These are phyloP conservation scores for Amaranthus tricolor DNA, from an alignment of 179 eudicot genomes.

Conservation along the genomic window DNA sequence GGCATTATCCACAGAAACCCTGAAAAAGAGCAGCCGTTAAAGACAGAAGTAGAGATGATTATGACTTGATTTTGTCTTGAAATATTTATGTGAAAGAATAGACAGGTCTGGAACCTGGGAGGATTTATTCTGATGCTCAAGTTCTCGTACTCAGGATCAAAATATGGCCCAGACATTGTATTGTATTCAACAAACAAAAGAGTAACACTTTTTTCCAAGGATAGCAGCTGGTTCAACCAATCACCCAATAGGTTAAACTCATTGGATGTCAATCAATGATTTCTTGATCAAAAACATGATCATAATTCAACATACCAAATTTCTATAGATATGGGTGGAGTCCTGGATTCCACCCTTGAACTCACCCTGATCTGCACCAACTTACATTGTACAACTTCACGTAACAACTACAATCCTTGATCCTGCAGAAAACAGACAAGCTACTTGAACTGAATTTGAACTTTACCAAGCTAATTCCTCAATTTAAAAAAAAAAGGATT, in stretches of 20 bases:
- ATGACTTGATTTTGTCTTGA: not conserved
- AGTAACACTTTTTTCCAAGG: conserved; percentile 6
- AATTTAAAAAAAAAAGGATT: not conserved
- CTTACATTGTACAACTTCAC: conserved; percentile 24
- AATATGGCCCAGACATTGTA: conserved; percentile 57
- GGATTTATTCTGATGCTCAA: conserved; percentile 76
- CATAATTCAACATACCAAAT: conserved; percentile 11
- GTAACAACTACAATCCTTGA: conserved; percentile 4
- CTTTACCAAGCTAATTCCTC: not conserved
- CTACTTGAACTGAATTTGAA: conserved; percentile 2
- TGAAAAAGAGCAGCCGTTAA: conserved; percentile 32
- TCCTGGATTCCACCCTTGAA: conserved; percentile 34
- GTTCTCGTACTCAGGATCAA: conserved; percentile 79
- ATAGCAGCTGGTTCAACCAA: conserved; percentile 13
- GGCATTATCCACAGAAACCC: conserved; percentile 76
- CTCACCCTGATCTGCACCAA: conserved; percentile 28
- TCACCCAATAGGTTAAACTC: not conserved
- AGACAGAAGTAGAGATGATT: not conserved
- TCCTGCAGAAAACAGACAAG: conserved; percentile 15
- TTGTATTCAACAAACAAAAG: not conserved
- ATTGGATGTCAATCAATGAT: not conserved
- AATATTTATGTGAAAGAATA: conserved; percentile 5
- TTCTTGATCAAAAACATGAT: not conserved
- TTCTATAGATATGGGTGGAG: conserved; percentile 24
- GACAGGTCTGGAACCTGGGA: conserved; percentile 50